Conservation (phyloP, 2,329 filamentous ascomycete genomes). For the Penicillium crustosum region DNA sequence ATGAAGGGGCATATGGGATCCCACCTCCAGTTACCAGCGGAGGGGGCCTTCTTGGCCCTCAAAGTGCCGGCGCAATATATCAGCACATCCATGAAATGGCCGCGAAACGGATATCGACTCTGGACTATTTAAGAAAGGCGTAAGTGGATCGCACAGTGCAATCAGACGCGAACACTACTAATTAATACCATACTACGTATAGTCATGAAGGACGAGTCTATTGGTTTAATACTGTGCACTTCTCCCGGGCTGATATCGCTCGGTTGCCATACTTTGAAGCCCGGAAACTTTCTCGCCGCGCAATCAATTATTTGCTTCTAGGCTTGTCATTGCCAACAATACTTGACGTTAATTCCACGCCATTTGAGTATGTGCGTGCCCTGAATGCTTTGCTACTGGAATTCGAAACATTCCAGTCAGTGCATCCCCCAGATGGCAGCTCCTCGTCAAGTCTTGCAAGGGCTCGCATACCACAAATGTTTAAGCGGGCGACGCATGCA, state of each 20-base stretch:
- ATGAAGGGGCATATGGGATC: constrained; percentile 25
- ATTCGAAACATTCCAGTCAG: constrained; percentile 89
- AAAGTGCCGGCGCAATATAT: constrained; percentile 58
- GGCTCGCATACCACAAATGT: constrained; percentile 80
- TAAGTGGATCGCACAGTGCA: constrained; percentile 50
- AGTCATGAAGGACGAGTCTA: constrained; percentile 93
- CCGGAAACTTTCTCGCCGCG: constrained; percentile 80
- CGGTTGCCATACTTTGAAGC: constrained; percentile 83
- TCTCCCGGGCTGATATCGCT: constrained; percentile 75
- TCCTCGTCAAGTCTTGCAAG: constrained; percentile 69
- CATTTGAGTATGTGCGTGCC: constrained; percentile 82
- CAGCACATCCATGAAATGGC: constrained; percentile 78
- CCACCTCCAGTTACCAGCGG: constrained; percentile 34
- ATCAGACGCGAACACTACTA: constrained; percentile 7
- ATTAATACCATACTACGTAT: constrained; percentile 11
- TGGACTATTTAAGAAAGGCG: constrained; percentile 92
- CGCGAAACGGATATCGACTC: constrained; percentile 87
- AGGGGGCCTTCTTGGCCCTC: constrained; percentile 40
- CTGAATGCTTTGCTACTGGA: constrained; percentile 83
- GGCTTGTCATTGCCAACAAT: constrained; percentile 88
- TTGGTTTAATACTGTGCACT: constrained; percentile 97
- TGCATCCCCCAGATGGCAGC: constrained; percentile 75
- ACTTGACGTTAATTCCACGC: constrained; percentile 76
- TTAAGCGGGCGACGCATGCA: constrained; percentile 63
- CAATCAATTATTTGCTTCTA: constrained; percentile 89